Base-by-base conservation (phyloP, 2,329 filamentous ascomycete genomes). In the Chaetothyriales sp. region DNA sequence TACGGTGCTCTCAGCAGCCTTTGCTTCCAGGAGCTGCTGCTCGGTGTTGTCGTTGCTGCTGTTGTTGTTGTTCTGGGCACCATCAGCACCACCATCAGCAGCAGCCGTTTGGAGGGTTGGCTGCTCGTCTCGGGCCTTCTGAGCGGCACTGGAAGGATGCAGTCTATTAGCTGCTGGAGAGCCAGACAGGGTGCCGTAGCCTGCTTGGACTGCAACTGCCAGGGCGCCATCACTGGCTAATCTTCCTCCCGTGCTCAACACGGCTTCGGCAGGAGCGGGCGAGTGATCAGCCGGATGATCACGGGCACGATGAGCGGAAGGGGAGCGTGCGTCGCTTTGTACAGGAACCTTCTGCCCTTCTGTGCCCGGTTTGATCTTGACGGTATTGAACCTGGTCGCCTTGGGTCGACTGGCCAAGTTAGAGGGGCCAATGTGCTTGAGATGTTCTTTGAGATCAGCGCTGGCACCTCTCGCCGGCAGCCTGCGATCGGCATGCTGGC, bases 171-270 rank as follows among this genome's bases (percentile, higher is more conserved):
- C 46, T 39, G 3, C 22, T n/a, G 59, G 56, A 10, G 59, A 59
- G 12, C 39, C 46, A 9, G 51, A 49, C n/a, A 55, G 53, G 22
- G 72, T 65, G 39, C 77, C 77, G 59, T 80, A 79, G 43, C 70
- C 74, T 51, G 73, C 67, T 39, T 39, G 10, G 6, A 22, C 44
- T n/a, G 42, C 42, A 9, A 84, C 60, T 22, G 78, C 80, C 57
- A 81, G 77, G 2, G 80, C 77, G 36, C 80, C 83, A 60, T 84
- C 81, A 57, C 78, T 81, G 1, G 78, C 78, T 8, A 77, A 75
- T 25, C 71, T 68, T 8, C 74, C 77, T 28, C 77, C 74, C 44
- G 72, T 72, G 49, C 66, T 66, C 1, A 81, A 64, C 8, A 79
- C 60, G 15, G 75, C 75, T 54, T 75, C 73, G 1, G 76, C 75